Evolutionary conservation across 2,329 filamentous ascomycete genomes (phyloP).

Genomic region (Penicillium griseofulvum): DNA sequence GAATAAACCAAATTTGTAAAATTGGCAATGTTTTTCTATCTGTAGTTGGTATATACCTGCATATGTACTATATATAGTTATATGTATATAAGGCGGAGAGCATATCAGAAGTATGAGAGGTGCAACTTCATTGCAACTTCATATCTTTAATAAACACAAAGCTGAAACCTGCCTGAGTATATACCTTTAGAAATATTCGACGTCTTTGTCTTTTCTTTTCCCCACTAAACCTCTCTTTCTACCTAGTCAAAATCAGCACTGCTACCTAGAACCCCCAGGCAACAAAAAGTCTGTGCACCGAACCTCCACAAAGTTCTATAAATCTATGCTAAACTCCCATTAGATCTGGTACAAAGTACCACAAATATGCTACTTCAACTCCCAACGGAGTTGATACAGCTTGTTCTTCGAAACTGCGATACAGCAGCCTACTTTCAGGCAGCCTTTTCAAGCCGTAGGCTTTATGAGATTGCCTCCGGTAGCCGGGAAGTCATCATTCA

Average conservation of each 20-base stretch:
- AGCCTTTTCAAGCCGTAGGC: constrained; percentile 35
- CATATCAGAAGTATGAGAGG: too few species aligned
- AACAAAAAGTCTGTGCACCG: constrained; percentile 4
- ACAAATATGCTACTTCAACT: constrained; percentile 17
- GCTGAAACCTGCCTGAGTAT: too few species aligned
- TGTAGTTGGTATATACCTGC: neutral
- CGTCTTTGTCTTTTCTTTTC: neutral
- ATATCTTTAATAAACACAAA: too few species aligned
- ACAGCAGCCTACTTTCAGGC: constrained; percentile 40
- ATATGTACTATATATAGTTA: too few species aligned
- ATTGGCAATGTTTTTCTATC: neutral
- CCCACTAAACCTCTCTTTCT: neutral
- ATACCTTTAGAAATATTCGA: neutral
- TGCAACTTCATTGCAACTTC: too few species aligned
- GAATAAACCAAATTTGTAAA: neutral
- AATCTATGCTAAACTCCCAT: neutral
- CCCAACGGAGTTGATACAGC: constrained; percentile 42
- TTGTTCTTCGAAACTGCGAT: constrained; percentile 34
- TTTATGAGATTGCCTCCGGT: constrained; percentile 35
- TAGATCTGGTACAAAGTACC: too few species aligned
- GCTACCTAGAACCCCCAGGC: neutral
- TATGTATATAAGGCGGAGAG: too few species aligned
- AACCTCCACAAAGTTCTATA: neutral
- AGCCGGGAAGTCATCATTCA: constrained; percentile 37
- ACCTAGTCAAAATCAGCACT: neutral